phyloP scores from a whole-genome alignment of 2,329 filamentous ascomycete species.

The Colletotrichum horii region DNA sequence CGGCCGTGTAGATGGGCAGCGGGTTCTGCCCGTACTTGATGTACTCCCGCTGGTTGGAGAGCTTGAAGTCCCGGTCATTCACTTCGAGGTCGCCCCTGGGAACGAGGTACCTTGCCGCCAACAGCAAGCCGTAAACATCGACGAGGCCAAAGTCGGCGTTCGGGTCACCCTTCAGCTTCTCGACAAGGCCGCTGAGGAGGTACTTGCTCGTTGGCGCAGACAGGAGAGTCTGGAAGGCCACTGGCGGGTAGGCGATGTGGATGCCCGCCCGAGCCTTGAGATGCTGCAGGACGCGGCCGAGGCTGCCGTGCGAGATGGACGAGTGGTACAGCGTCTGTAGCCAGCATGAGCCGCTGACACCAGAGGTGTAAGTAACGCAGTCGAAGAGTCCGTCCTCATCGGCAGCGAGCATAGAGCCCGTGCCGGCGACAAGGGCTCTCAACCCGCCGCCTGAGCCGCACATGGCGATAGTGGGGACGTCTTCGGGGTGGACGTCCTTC shows the following conservation, averaged over 20 bases:
- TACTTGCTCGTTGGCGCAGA: constrained; percentile 93
- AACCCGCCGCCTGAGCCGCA: constrained; percentile 93
- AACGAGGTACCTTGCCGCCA: constrained; percentile 84
- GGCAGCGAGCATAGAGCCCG: constrained; percentile 84
- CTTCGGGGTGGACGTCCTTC: constrained; percentile 85
- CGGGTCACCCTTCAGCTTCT: constrained; percentile 86
- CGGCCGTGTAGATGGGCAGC: constrained; percentile 92
- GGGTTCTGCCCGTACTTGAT: constrained; percentile 81
- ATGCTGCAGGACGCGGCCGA: constrained; percentile 78
- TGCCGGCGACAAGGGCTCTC: constrained; percentile 86
- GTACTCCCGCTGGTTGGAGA: constrained; percentile 84
- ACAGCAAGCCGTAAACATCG: constrained; percentile 86
- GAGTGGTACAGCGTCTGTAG: constrained; percentile 88
- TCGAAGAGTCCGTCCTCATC: constrained; percentile 90
- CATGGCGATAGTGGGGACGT: constrained; percentile 91
- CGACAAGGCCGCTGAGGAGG: constrained; percentile 84
- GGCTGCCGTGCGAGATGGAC: constrained; percentile 71
- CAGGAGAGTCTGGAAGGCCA: constrained; percentile 80
- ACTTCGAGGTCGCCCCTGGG: constrained; percentile 84
- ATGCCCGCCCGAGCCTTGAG: constrained; percentile 83
- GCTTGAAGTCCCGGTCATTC: constrained; percentile 80
- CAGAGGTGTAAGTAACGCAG: constrained; percentile 92
- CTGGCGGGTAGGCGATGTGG: constrained; percentile 92
- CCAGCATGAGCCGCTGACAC: constrained; percentile 97
- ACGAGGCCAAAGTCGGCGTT: constrained; percentile 87